Evolutionary conservation across 208 protist species (phyloP), one percentile per base, ranked within the genome.

Genomic region (Novymonas esmeraldas): DNA sequence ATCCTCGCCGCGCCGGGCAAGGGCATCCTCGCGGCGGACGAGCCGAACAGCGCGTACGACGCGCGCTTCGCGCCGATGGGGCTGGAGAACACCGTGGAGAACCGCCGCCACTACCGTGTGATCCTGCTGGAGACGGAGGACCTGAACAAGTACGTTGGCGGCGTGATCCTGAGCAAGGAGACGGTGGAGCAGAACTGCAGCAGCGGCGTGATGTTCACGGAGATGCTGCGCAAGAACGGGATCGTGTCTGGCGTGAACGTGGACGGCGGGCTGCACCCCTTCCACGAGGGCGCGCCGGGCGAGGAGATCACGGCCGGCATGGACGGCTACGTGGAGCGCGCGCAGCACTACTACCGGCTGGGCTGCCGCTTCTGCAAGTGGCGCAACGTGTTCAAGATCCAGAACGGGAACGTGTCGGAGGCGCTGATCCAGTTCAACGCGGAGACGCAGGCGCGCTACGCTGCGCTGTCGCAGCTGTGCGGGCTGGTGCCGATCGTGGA

Each of bases 281-380:
- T 85, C 49, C 65, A 97, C 9, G 81, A 93, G 72, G 92, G 92
- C 26, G 97, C 92, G 44, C 65, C 82, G 20, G 92, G 89, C 41
- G 97, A 99, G 79, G 96, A 97, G 60, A 84, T 87, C 52, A 99
- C 97, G 6, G 94, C 97, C 75, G 97, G 98, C 62, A 84, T 99
- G 45, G 95, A 98, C 74, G 92, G 89, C 61, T 96, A 99, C 54
- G 81, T 71, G 36, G 81, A 90, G 61, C 81, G 98, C 31, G 92
- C 85, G 52, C 45, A 63, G 34, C 78, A 98, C 62, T 99, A 98
- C 87, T 98, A 99, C 85, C 75, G 94, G 63, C 45, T 79, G 31
- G 98, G 98, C 61, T 98, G 96, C 61, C 83, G 95, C 66, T 99
- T 99, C 73, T 97, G 98, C 82, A 99, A 99, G 82, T 99, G 98